Conservation (phyloP, 2,329 filamentous ascomycete species). For the Trichoderma simmonsii region DNA sequence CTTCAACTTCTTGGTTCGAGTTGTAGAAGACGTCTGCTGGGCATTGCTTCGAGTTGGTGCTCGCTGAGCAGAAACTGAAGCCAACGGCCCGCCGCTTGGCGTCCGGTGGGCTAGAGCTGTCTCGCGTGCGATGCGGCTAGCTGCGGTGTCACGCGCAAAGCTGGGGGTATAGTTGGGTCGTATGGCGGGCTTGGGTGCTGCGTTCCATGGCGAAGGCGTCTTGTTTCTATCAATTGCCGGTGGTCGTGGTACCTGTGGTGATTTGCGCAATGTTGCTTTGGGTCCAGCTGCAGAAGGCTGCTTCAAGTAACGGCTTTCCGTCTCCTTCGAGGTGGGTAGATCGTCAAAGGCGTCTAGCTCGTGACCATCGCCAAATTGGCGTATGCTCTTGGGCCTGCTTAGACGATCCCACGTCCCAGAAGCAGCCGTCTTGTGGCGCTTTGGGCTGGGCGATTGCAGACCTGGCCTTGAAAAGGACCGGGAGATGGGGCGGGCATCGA, state of each 20-base stretch:
- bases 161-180: slow-evolving; percentile 54
- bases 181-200: slow-evolving; percentile 51
- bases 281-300: slow-evolving; percentile 69
- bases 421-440: slow-evolving; percentile 44
- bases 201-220: slow-evolving; percentile 52
- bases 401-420: slow-evolving; percentile 60
- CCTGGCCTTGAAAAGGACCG: slow-evolving; percentile 56
- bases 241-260: slow-evolving; percentile 49
- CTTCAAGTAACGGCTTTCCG: slow-evolving; percentile 80
- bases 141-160: slow-evolving; percentile 63
- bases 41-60: slow-evolving; percentile 49
- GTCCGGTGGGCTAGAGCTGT: slow-evolving; percentile 58
- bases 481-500: slow-evolving; percentile 56
- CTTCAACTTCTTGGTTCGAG: slow-evolving; percentile 56
- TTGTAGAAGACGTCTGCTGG: slow-evolving; percentile 40
- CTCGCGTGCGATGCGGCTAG: slow-evolving; percentile 63
- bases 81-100: slow-evolving; percentile 51
- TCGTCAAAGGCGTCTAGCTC: slow-evolving; percentile 95
- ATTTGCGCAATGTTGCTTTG: slow-evolving; percentile 56
- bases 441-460: slow-evolving; percentile 60
- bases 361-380: slow-evolving; percentile 80
- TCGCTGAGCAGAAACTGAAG: slow-evolving; percentile 54
- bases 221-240: slow-evolving; percentile 48
- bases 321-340: slow-evolving; percentile 78
- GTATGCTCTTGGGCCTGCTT: slow-evolving; percentile 60